Conservation (phyloP, 352 stramenopile genomes). For the Globisporangium canariense region DNA sequence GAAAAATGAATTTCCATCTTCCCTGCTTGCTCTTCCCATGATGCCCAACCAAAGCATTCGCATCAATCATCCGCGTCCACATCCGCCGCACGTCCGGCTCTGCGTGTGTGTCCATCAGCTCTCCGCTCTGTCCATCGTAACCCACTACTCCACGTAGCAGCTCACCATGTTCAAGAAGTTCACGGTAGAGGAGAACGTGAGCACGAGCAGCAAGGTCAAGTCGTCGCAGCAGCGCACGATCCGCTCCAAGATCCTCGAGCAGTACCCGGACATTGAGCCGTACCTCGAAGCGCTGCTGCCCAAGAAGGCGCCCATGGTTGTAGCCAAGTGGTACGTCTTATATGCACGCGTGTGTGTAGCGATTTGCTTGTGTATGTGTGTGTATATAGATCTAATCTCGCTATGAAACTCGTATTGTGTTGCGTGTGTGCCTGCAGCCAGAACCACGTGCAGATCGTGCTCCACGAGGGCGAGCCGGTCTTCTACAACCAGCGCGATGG, state of each 20-base stretch:
- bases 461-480: conserved; percentile 88
- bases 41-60: conserved; percentile 1
- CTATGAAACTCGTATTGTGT: not conserved
- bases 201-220: conserved; percentile 96
- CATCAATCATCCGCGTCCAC: not conserved
- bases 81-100: not conserved
- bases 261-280: conserved; percentile 90
- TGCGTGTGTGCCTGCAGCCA: conserved; percentile 39
- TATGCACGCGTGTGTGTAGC: not conserved
- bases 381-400: not conserved
- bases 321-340: conserved; percentile 82
- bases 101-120: not conserved
- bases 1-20: not conserved
- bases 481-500: conserved; percentile 97
- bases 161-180: conserved; percentile 94
- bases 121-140: not conserved
- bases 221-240: conserved; percentile 95
- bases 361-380: too few species aligned
- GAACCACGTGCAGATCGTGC: conserved; percentile 89
- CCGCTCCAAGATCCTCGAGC: conserved; percentile 91
- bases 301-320: conserved; percentile 93
- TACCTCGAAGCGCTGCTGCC: conserved; percentile 88
- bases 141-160: not conserved
- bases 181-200: conserved; percentile 92
- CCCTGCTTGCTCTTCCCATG: not conserved